Evolutionary conservation across 352 stramenopile genomes (phyloP), one percentile per base, ranked within the genome.

Genomic region (Plasmopara viticola): DNA sequence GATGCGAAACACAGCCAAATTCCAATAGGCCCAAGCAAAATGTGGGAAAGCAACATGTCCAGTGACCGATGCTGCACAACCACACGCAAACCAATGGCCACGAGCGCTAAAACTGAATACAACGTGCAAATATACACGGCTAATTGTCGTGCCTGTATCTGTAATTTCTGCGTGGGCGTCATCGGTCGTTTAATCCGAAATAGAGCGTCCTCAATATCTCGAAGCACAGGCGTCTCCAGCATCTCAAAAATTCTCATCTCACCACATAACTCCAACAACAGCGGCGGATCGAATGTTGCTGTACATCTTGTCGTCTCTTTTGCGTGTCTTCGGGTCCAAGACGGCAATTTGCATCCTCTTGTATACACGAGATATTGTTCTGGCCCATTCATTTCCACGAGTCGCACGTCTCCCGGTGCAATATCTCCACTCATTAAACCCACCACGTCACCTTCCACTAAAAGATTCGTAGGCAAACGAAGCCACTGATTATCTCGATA

Each of bases 241-340:
- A 94, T 87, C 43, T 80, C 67, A 41, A 90, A 92, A n/a, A 94
- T 68, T 13, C 83, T 76, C 79, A 94, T 94, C 51, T 91, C 81
- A 6, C 84, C 84, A 42, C 84, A 94, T 15, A 94, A 66, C 40
- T 81, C 68, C n/a, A 94, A 57, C 33, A 94, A 40, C 40, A 90
- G 54, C 14, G 78, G 59, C 7, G 81, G 68, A 41, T 91, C 70
- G 56, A 94, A 94, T 33, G 84, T 94, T 6, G 75, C 80, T 6
- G 86, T 89, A 52, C 62, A 82, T 12, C 84, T 67, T 20, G 73
- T 48, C 15, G 68, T 79, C 13, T 90, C 82, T n/a, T 66, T 66
- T 6, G 60, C 51, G 30, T 74, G 63, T 45, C 52, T 61, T 12
- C 49, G 66, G 7, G 59, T 75, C 69, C 69, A 83, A 6, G 72